Evolutionary conservation across 78 protist genomes (phyloP).

Genomic region (Protostelium mycophagum): DNA sequence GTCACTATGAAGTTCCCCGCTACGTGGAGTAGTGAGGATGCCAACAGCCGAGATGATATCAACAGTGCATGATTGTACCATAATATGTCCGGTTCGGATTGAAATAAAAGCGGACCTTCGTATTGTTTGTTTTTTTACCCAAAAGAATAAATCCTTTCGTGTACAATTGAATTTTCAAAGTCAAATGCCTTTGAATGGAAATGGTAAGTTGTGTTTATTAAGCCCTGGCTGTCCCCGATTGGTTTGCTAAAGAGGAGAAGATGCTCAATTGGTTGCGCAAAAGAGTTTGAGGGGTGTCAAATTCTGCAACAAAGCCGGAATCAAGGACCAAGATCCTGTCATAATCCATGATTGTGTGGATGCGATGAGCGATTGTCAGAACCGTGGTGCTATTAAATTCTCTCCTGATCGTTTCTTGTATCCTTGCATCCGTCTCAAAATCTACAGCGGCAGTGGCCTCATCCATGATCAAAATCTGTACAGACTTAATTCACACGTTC

Average conservation of each 20-base stretch:
- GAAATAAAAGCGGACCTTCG: no score
- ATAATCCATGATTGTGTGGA: constrained; percentile 79
- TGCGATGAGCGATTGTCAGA: constrained; percentile 91
- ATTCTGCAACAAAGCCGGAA: constrained; percentile 34
- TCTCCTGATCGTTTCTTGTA: constrained; percentile 44
- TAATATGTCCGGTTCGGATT: no score
- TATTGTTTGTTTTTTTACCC: no score
- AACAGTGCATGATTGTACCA: no score
- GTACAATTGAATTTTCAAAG: no score
- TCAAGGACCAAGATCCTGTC: constrained; percentile 67
- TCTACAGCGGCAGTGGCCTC: constrained; percentile 95
- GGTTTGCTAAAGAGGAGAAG: not conserved
- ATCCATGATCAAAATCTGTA: constrained; percentile 71
- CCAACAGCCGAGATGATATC: no score
- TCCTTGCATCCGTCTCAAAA: constrained; percentile 56
- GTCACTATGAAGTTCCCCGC: not conserved
- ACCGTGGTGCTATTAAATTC: constrained; percentile 68
- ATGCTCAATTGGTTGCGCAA: not conserved
- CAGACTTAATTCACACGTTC: not conserved
- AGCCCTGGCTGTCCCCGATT: no score
- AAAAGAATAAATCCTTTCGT: no score
- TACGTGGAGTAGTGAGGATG: not conserved
- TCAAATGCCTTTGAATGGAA: no score
- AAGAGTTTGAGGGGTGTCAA: constrained; percentile 34
- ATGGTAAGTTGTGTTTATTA: no score